A percentile compares a stretch with the other conserved stretches of the same genome.
These are phyloP conservation scores for Coleophoma crateriformis DNA, from an alignment of 2,329 filamentous ascomycete species.

Conservation along the genomic window DNA sequence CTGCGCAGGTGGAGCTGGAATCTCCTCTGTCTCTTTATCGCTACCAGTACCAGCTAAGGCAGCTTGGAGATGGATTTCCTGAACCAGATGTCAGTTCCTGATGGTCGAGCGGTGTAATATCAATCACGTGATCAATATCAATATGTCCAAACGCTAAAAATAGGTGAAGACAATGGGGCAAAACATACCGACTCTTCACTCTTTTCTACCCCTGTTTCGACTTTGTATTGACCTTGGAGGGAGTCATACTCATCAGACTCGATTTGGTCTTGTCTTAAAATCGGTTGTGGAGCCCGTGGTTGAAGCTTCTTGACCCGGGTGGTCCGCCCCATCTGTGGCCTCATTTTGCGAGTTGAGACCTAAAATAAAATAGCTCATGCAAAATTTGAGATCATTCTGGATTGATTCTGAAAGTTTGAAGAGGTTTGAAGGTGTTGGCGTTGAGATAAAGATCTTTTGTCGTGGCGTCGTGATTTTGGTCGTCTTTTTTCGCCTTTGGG, in stretches of 20 bases:
- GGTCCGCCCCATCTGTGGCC: not conserved
- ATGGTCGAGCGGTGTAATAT: constrained; percentile 1
- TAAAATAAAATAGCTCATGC: not conserved
- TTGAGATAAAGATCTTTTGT: not conserved
- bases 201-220: constrained; percentile 95
- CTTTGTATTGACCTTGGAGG: constrained; percentile 72
- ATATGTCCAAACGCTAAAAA: constrained; percentile 12
- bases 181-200: constrained; percentile 90
- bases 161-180: constrained; percentile 11
- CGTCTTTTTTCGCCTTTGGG: not conserved
- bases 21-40: constrained; percentile 30
- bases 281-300: constrained; percentile 16
- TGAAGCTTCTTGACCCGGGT: constrained; percentile 57
- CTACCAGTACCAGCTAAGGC: constrained; percentile 18
- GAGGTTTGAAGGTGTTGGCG: not conserved
- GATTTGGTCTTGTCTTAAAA: constrained; percentile 87
- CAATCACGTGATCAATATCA: constrained; percentile 14
- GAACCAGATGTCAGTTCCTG: constrained; percentile 8
- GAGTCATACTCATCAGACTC: constrained; percentile 73
- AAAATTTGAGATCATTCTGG: not conserved
- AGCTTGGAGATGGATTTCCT: constrained; percentile 31
- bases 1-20: constrained; percentile 59
- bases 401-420: constrained; percentile 1
- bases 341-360: constrained; percentile 1
- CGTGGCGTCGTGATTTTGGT: not conserved